Evolutionary conservation across 2,329 filamentous ascomycete species (phyloP).

Genomic region (Alternaria burnsii): DNA sequence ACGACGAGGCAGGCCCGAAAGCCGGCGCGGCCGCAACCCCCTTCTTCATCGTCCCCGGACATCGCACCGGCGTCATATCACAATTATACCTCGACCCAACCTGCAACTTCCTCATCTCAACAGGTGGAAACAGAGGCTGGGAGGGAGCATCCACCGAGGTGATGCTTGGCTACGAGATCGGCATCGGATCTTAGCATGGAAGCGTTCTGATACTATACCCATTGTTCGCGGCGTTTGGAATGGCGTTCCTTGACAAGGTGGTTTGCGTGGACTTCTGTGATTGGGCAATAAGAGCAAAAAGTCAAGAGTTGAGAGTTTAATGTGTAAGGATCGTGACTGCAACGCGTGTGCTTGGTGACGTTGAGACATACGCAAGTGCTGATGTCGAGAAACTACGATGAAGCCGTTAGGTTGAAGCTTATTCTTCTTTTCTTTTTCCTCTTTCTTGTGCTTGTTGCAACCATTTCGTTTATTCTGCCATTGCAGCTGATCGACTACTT

Average conservation of each 20-base stretch:
- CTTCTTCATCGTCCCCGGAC: conserved; percentile 95
- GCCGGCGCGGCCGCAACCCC: conserved; percentile 76
- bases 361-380: neutral
- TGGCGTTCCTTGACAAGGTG: conserved; percentile 1
- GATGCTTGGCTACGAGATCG: conserved; percentile 92
- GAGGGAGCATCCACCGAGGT: conserved; percentile 91
- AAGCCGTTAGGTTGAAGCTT: neutral
- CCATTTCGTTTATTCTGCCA: neutral
- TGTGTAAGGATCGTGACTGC: neutral
- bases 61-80: conserved; percentile 85
- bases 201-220: conserved; percentile 34
- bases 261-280: conserved; percentile 3
- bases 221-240: conserved; percentile 26
- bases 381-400: neutral
- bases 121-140: conserved; percentile 93
- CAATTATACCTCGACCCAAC: conserved; percentile 87
- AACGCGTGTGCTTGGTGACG: conserved; percentile 1
- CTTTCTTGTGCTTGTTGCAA: neutral
- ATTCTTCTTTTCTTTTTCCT: conserved; percentile 1
- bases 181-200: conserved; percentile 48
- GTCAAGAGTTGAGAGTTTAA: neutral
- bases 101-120: conserved; percentile 89
- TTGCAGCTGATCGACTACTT: conserved; percentile 5
- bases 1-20: conserved; percentile 64
- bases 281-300: neutral